Percentiles rank a stretch among this genome's conserved stretches.
phyloP scores from a whole-genome alignment of 768 basidiomycete genomes.

The Pulveroboletus sp. region DNA sequence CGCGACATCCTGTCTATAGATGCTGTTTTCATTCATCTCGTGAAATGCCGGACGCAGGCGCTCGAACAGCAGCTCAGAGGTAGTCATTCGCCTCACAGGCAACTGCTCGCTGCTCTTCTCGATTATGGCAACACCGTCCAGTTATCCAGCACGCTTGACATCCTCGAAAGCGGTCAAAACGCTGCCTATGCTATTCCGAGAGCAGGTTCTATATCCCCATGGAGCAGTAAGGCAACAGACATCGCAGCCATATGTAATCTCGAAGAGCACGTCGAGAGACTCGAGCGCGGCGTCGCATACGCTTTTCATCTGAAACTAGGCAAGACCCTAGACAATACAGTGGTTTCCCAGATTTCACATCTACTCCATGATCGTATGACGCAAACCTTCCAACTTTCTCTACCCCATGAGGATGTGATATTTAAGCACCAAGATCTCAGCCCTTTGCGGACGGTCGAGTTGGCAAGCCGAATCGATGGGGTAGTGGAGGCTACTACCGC shows the following conservation, averaged over 20 bases:
- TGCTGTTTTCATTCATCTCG: slow-evolving; percentile 81
- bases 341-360: slow-evolving; percentile 54
- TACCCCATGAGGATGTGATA: slow-evolving; percentile 53
- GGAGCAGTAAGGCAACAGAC: slow-evolving; percentile 99
- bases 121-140: slow-evolving; percentile 78
- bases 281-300: slow-evolving; percentile 82
- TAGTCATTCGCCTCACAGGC: slow-evolving; percentile 39
- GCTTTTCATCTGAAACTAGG: slow-evolving; percentile 48
- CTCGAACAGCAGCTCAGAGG: slow-evolving; percentile 46
- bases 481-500: slow-evolving; percentile 38
- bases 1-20: slow-evolving; percentile 65
- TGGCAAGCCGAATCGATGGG: slow-evolving; percentile 33
- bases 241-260: slow-evolving; percentile 87
- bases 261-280: slow-evolving; percentile 59
- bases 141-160: slow-evolving; percentile 38
- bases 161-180: slow-evolving; percentile 33
- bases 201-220: slow-evolving; percentile 91
- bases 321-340: slow-evolving; percentile 38
- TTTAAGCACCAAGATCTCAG: slow-evolving; percentile 61
- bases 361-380: slow-evolving; percentile 97
- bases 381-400: slow-evolving; percentile 57
- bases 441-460: slow-evolving; percentile 67
- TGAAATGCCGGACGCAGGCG: slow-evolving; percentile 51
- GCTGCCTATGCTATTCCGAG: slow-evolving; percentile 76
- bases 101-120: slow-evolving; percentile 65